Conservation (phyloP, 345 rosid species). For the Gossypium ekmanianum region DNA sequence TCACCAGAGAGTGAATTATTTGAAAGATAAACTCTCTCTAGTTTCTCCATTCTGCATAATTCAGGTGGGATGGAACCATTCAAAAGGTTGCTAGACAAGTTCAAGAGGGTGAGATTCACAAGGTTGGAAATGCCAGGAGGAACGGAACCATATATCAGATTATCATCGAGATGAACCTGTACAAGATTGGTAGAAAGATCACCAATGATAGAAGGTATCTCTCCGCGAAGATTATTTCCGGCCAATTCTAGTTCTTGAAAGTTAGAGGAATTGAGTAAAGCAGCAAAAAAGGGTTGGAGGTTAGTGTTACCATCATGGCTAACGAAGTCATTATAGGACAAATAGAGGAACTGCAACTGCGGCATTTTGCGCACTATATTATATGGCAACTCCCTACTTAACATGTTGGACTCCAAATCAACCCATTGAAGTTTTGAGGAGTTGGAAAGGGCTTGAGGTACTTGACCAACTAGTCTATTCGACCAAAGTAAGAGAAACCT, state of each 20-base stretch:
- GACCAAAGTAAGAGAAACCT: conserved; percentile 82
- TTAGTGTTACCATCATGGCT: conserved; percentile 73
- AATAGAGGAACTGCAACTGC: conserved; percentile 63
- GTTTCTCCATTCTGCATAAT: conserved; percentile 53
- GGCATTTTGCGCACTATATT: conserved; percentile 53
- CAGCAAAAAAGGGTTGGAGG: conserved; percentile 68
- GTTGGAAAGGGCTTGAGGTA: conserved; percentile 62
- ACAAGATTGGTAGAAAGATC: conserved; percentile 58
- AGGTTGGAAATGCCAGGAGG: conserved; percentile 77
- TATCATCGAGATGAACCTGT: conserved; percentile 73
- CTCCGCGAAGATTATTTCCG: conserved; percentile 67
- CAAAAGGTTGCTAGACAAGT: conserved; percentile 77
- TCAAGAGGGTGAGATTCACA: conserved; percentile 63
- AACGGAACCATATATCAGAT: conserved; percentile 63
- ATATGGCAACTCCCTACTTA: conserved; percentile 73
- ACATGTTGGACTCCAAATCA: conserved; percentile 66
- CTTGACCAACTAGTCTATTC: conserved; percentile 47
- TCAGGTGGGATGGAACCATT: conserved; percentile 65
- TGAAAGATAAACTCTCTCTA: conserved; percentile 79
- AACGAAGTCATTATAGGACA: conserved; percentile 68
- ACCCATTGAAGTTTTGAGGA: conserved; percentile 75
- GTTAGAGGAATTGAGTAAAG: conserved; percentile 52
- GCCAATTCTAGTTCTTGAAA: conserved; percentile 77
- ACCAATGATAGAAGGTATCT: conserved; percentile 57
- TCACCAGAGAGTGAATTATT: conserved; percentile 67